Evolutionary conservation across 441 rosid species (phyloP).

Genomic region (Flueggea neowawraea): DNA sequence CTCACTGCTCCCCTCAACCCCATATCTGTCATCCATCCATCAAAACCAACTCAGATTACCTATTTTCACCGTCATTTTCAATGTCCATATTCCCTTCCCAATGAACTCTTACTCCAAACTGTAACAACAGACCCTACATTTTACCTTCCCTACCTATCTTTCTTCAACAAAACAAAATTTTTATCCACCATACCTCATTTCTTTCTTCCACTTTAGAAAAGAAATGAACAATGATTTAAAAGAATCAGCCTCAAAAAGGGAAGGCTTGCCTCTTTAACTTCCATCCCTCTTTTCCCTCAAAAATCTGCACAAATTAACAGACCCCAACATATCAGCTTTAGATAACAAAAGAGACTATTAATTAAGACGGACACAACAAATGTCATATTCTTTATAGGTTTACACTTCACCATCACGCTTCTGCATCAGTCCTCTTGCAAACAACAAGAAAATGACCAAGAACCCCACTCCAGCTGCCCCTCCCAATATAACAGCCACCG

Average conservation of each 20-base stretch:
- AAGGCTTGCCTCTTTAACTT: slow-evolving; percentile 19
- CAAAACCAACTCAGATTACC: background rate
- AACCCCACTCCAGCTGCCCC: slow-evolving; percentile 95
- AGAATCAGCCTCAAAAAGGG: slow-evolving; percentile 31
- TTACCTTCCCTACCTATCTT: slow-evolving; percentile 8
- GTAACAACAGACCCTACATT: slow-evolving; percentile 20
- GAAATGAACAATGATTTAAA: slow-evolving; percentile 19
- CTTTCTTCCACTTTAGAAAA: slow-evolving; percentile 14
- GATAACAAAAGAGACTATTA: background rate
- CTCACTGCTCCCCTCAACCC: background rate
- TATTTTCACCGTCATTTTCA: slow-evolving; percentile 11
- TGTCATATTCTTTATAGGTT: background rate
- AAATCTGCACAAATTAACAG: slow-evolving; percentile 37
- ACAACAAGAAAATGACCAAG: slow-evolving; percentile 74
- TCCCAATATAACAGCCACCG: slow-evolving; percentile 97
- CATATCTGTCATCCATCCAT: background rate
- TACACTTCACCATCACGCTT: slow-evolving; percentile 95
- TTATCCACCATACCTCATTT: slow-evolving; percentile 9
- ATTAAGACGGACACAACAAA: background rate
- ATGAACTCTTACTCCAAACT: slow-evolving; percentile 11
- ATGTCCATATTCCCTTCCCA: slow-evolving; percentile 11
- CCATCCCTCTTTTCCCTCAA: slow-evolving; percentile 22
- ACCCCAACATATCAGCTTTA: slow-evolving; percentile 12
- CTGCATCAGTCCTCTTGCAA: slow-evolving; percentile 73
- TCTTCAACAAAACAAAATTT: slow-evolving; percentile 21